Evolutionary conservation across 2,329 filamentous ascomycete genomes (phyloP).

Genomic region (Hymenoscyphus infarciens): DNA sequence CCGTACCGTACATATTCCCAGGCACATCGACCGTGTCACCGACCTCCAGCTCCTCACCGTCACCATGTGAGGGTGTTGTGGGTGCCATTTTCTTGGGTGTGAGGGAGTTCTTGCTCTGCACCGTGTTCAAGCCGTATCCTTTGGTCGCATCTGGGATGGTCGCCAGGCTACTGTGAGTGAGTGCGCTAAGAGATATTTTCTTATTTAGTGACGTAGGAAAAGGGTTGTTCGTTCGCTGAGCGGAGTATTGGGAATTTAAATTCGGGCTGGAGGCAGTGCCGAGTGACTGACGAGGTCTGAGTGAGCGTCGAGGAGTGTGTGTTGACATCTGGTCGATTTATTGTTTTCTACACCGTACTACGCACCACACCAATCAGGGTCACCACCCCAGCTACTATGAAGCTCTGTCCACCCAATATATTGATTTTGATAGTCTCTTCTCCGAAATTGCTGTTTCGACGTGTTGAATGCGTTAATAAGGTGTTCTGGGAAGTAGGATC

Average conservation of each 20-base stretch:
- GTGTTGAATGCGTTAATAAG: neutral
- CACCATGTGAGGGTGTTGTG: slow-evolving; percentile 50
- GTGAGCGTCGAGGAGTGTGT: slow-evolving; percentile 32
- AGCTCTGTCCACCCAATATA: neutral
- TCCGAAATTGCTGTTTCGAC: neutral
- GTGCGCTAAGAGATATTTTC: slow-evolving; percentile 68
- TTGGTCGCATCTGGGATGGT: slow-evolving; percentile 64
- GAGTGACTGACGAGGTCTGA: slow-evolving; percentile 34
- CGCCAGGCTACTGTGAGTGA: slow-evolving; percentile 59
- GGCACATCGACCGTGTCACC: slow-evolving; percentile 89
- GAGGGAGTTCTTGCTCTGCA: slow-evolving; percentile 43
- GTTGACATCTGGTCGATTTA: neutral
- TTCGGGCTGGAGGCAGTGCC: slow-evolving; percentile 57
- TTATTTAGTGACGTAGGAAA: slow-evolving; percentile 46
- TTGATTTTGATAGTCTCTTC: neutral
- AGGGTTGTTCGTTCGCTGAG: slow-evolving; percentile 29
- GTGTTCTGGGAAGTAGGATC: neutral
- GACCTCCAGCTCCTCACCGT: slow-evolving; percentile 57
- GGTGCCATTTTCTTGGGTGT: slow-evolving; percentile 47
- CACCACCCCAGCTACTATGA: neutral
- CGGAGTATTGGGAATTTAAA: slow-evolving; percentile 41
- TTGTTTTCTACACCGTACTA: too few species aligned
- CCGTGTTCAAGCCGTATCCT: slow-evolving; percentile 57
- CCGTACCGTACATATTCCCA: slow-evolving; percentile 83
- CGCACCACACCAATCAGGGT: neutral